A percentile compares a stretch with the other conserved stretches of the same genome.
These are phyloP conservation scores for Sarcomyxa edulis DNA, from an alignment of 768 basidiomycete species.

Conservation along the genomic window DNA sequence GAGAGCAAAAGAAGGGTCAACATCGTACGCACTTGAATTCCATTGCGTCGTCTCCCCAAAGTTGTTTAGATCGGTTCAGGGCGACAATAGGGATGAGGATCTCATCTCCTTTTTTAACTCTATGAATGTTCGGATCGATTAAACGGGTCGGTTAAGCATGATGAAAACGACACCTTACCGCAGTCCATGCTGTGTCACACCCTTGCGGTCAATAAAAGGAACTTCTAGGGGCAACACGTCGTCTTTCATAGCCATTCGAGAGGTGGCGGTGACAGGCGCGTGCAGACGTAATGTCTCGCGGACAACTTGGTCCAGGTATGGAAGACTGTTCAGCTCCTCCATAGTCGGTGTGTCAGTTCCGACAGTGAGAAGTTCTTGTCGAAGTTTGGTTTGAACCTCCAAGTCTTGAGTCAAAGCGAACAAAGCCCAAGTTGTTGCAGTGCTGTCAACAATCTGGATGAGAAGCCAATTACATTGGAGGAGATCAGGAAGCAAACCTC, in stretches of 20 bases:
- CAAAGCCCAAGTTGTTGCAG: slow-evolving; percentile 53
- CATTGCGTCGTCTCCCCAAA: slow-evolving; percentile 63
- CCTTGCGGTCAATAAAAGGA: slow-evolving; percentile 40
- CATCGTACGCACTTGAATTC: slow-evolving; percentile 48
- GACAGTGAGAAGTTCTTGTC: slow-evolving; percentile 49
- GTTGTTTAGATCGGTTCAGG: slow-evolving; percentile 42
- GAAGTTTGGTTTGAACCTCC: slow-evolving; percentile 47
- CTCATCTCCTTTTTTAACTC: slow-evolving; percentile 39
- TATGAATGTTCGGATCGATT: slow-evolving; percentile 8
- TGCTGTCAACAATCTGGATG: slow-evolving; percentile 17
- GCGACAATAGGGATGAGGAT: slow-evolving; percentile 45
- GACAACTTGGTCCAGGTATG: slow-evolving; percentile 65
- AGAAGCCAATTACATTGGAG: not conserved
- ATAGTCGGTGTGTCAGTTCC: slow-evolving; percentile 56
- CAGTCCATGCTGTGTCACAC: slow-evolving; percentile 37
- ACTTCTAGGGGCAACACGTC: slow-evolving; percentile 45
- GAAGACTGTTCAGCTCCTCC: slow-evolving; percentile 61
- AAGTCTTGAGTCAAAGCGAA: slow-evolving; percentile 46
- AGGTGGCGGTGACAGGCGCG: slow-evolving; percentile 39
- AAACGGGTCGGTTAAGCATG: not conserved
- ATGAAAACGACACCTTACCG: slow-evolving; percentile 8
- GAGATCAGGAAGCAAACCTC: slow-evolving; percentile 22
- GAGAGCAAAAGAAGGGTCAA: not conserved
- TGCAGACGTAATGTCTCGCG: slow-evolving; percentile 57
- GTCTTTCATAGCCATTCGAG: slow-evolving; percentile 43